Conservation (phyloP, 2,329 filamentous ascomycete species). For the Helotiales sp. region DNA sequence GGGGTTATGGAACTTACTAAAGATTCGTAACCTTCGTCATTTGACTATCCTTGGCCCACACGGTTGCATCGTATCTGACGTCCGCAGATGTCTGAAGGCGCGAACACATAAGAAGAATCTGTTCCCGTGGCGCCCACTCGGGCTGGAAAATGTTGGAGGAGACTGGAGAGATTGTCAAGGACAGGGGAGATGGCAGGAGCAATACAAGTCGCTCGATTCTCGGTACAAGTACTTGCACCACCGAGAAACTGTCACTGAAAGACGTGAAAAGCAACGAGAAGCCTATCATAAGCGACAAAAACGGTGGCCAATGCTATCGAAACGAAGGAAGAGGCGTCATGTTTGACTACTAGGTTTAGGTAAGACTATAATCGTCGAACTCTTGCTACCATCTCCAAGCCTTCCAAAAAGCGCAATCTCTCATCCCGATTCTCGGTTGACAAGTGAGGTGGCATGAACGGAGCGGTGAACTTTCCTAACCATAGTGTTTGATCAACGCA, state of each 20-base stretch:
- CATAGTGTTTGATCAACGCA: background rate
- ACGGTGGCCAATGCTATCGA: background rate
- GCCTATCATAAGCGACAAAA: slow-evolving; percentile 9
- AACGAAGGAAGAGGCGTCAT: background rate
- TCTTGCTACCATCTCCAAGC: background rate
- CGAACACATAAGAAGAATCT: slow-evolving; percentile 27
- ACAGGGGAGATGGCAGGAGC: slow-evolving; percentile 21
- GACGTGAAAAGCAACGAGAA: slow-evolving; percentile 20
- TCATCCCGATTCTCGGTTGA: background rate
- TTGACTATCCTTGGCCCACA: slow-evolving; percentile 23
- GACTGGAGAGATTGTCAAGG: slow-evolving; percentile 17
- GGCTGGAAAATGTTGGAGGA: slow-evolving; percentile 23
- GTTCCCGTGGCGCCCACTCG: too few species aligned
- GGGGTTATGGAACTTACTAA: too few species aligned
- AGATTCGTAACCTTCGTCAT: slow-evolving; percentile 29
- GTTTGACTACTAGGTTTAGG: background rate
- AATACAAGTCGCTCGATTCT: slow-evolving; percentile 28
- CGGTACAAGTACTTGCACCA: slow-evolving; percentile 33
- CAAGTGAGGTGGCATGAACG: background rate
- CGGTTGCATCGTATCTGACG: slow-evolving; percentile 27
- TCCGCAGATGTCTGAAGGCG: slow-evolving; percentile 25
- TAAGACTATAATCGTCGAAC: background rate
- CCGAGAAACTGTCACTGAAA: slow-evolving; percentile 26
- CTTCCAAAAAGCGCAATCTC: background rate
- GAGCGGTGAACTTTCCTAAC: too few species aligned